Conservation (phyloP, 2,329 filamentous ascomycete genomes). For the Graphilbum ipis-grandicollis region DNA sequence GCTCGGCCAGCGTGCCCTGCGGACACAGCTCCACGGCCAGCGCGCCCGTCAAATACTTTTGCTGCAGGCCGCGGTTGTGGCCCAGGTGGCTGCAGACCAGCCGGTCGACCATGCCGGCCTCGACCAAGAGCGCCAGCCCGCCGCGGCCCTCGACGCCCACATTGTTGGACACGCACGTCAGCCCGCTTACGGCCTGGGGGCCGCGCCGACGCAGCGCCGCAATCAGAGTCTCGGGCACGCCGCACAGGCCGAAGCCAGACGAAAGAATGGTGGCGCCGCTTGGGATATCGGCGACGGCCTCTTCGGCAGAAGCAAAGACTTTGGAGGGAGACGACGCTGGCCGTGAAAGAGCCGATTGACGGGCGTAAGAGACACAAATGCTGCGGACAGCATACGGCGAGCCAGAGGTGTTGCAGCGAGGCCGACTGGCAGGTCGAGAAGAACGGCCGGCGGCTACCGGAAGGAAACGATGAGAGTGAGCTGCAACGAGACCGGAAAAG, state of each 20-base stretch:
- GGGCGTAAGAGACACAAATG: too few relatives aligned
- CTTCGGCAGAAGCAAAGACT: constrained; percentile 48
- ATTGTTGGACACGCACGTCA: constrained; percentile 88
- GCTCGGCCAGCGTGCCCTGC: constrained; percentile 57
- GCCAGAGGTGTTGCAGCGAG: too few relatives aligned
- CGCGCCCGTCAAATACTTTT: constrained; percentile 57
- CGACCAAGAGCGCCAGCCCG: constrained; percentile 51
- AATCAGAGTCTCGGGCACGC: constrained; percentile 62
- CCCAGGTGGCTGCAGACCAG: constrained; percentile 63
- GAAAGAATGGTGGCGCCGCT: constrained; percentile 57
- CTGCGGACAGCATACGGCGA: too few relatives aligned
- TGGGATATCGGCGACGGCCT: constrained; percentile 62
- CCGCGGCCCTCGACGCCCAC: constrained; percentile 64
- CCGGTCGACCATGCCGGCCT: constrained; percentile 51
- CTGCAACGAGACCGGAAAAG: too few relatives aligned
- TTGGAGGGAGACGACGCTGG: constrained; percentile 25
- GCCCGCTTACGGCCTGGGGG: constrained; percentile 47
- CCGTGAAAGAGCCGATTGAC: too few relatives aligned
- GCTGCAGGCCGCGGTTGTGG: constrained; percentile 47
- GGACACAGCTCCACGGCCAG: constrained; percentile 62
- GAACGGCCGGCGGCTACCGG: too few relatives aligned
- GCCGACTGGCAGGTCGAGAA: too few relatives aligned
- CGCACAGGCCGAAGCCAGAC: constrained; percentile 69
- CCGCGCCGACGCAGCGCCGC: constrained; percentile 37
- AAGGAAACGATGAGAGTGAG: too few relatives aligned